These are phyloP conservation scores for Saturnispora saitoi DNA, from an alignment of 805 yeast species.

Conservation along the genomic window DNA sequence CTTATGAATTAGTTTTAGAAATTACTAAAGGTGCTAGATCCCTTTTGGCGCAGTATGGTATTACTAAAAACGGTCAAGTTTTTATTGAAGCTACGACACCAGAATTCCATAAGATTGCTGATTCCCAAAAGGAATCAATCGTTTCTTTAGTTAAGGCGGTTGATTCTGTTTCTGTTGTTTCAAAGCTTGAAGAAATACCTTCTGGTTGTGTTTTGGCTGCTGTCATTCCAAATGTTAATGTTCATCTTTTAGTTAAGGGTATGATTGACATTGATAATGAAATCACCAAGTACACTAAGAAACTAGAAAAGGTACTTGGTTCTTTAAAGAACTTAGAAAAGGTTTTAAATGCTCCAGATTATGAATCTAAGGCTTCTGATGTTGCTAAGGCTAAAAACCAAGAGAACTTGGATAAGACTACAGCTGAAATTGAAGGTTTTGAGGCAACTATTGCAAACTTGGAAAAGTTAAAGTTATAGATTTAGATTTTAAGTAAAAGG, in stretches of 20 bases:
- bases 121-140: conserved; percentile 75
- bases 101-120: conserved; percentile 42
- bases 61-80: conserved; percentile 80
- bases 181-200: conserved; percentile 51
- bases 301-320: conserved; percentile 57
- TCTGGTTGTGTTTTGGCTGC: conserved; percentile 84
- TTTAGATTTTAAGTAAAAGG: background rate
- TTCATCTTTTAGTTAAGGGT: conserved; percentile 89
- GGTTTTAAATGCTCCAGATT: conserved; percentile 63
- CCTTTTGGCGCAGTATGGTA: conserved; percentile 79
- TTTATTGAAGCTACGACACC: conserved; percentile 61
- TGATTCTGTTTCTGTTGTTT: conserved; percentile 59
- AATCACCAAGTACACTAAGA: conserved; percentile 72
- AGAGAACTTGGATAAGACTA: conserved; percentile 56
- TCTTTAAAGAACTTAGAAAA: conserved; percentile 58
- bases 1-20: conserved; percentile 77
- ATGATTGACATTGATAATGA: conserved; percentile 89
- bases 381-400: conserved; percentile 73
- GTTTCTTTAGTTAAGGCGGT: conserved; percentile 89
- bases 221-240: conserved; percentile 72
- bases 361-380: conserved; percentile 74
- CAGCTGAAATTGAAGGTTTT: conserved; percentile 86
- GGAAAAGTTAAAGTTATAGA: conserved; percentile 60
- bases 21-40: conserved; percentile 90
- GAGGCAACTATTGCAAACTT: conserved; percentile 79